phyloP scores from a whole-genome alignment of 202 grass and related monocot species.

The Hordeum pubiflorum region DNA sequence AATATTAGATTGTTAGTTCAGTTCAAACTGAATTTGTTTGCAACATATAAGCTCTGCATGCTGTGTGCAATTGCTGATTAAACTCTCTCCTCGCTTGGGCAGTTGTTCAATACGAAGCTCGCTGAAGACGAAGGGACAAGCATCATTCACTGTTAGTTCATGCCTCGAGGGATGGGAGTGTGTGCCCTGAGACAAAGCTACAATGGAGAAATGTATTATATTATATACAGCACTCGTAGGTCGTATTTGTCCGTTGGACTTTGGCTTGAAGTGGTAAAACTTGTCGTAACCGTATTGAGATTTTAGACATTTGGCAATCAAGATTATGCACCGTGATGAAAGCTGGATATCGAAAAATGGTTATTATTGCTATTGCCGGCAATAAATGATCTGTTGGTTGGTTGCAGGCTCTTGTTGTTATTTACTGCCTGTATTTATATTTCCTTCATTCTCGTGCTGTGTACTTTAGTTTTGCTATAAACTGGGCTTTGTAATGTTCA shows the following conservation, averaged over 20 bases:
- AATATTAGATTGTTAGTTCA: not conserved
- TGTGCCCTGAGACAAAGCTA: not conserved
- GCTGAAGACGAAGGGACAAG: slow-evolving; percentile 14
- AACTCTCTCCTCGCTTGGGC: not conserved
- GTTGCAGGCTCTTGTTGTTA: not conserved
- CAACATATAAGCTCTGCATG: not conserved
- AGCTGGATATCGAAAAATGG: not conserved
- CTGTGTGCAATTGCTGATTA: not conserved
- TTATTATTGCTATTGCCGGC: not conserved
- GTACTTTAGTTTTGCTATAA: too few species aligned
- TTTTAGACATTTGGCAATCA: not conserved
- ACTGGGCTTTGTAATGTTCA: too few species aligned
- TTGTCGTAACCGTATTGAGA: not conserved
- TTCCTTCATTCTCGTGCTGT: too few species aligned
- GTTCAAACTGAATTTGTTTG: not conserved
- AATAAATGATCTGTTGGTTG: not conserved
- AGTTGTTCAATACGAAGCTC: slow-evolving; percentile 48
- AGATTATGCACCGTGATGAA: not conserved
- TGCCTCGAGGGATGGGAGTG: not conserved
- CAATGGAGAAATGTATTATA: not conserved
- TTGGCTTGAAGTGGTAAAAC: not conserved
- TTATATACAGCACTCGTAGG: not conserved
- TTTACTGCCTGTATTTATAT: too few species aligned
- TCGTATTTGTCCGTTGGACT: not conserved
- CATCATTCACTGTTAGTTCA: not conserved